phyloP scores from a whole-genome alignment of 345 rosid genomes.

The Laguncularia racemosa region DNA sequence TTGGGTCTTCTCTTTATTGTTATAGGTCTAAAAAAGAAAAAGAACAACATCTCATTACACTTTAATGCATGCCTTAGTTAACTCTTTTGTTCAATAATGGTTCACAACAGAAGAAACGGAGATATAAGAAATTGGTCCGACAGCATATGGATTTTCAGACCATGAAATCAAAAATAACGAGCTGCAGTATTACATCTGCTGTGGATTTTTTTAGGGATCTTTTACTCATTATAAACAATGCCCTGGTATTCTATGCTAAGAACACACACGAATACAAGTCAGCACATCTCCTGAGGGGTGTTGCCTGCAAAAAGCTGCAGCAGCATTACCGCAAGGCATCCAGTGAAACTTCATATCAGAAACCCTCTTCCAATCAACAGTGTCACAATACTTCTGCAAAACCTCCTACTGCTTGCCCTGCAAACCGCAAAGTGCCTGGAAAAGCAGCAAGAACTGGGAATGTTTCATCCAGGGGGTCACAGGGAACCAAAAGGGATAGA shows the following conservation, averaged over 20 bases:
- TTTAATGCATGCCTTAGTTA: too few species aligned
- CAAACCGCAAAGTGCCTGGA: conserved; percentile 7
- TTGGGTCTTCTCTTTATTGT: too few species aligned
- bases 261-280: conserved; percentile 83
- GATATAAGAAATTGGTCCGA: conserved; percentile 70
- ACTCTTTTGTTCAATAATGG: neutral
- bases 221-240: conserved; percentile 69
- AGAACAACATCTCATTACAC: too few species aligned
- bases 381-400: conserved; percentile 29
- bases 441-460: conserved; percentile 18
- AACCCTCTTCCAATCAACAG: conserved; percentile 16
- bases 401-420: conserved; percentile 28
- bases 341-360: conserved; percentile 17
- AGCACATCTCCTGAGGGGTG: conserved; percentile 47
- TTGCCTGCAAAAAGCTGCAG: conserved; percentile 38
- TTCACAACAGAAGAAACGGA: conserved; percentile 65
- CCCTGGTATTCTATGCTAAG: conserved; percentile 61
- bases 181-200: conserved; percentile 30
- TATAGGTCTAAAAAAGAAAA: too few species aligned
- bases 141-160: conserved; percentile 74
- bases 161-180: conserved; percentile 49
- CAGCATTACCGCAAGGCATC: conserved; percentile 27
- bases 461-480: conserved; percentile 15
- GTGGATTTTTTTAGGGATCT: conserved; percentile 63
- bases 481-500: conserved; percentile 21